Evolutionary conservation across 2,329 filamentous ascomycete genomes (phyloP), one percentile per base, ranked within the genome.

Genomic region (Tetracladium maxilliforme): DNA sequence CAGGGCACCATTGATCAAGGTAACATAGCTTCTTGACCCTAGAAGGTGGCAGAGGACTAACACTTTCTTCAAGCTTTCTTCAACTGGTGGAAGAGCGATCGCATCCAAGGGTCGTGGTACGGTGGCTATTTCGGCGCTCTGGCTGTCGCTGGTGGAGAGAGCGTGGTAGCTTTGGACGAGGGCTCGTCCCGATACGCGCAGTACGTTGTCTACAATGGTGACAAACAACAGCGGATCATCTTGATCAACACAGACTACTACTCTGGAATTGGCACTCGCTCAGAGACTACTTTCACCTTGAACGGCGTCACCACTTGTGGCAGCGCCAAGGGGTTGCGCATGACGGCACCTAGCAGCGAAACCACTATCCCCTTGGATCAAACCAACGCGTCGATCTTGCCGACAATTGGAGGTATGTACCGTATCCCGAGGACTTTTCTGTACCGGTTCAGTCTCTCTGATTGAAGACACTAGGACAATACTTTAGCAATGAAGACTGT

Each of bases 21-120:
- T 35, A 39, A n/a, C 42, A 45, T 19, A 43, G 41, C 23, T 45
- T 34, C 31, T 45, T 39, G 38, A 41, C 40, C 3, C 25, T 34
- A 3, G 36, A 38, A 15, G 15, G 19, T 14, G 38, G 39, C 27
- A 38, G 39, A 5, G 28, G 36, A 8, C 42, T n/a, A n/a, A n/a
- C n/a, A n/a, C n/a, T n/a, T n/a, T n/a, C n/a, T n/a, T n/a, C n/a
- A n/a, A n/a, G n/a, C n/a, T n/a, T n/a, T n/a, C n/a, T n/a, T n/a
- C n/a, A n/a, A n/a, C n/a, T n/a, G n/a, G n/a, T n/a, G n/a, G n/a
- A n/a, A n/a, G n/a, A n/a, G n/a, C n/a, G n/a, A n/a, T n/a, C n/a
- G n/a, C n/a, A n/a, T n/a, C n/a, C n/a, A n/a, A n/a, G n/a, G n/a
- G n/a, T n/a, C 41, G 3, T 45, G 43, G 20, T 45, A 43, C 14